Evolutionary conservation across 768 basidiomycete genomes (phyloP).

Genomic region (Paxillus ammoniavirescens): DNA sequence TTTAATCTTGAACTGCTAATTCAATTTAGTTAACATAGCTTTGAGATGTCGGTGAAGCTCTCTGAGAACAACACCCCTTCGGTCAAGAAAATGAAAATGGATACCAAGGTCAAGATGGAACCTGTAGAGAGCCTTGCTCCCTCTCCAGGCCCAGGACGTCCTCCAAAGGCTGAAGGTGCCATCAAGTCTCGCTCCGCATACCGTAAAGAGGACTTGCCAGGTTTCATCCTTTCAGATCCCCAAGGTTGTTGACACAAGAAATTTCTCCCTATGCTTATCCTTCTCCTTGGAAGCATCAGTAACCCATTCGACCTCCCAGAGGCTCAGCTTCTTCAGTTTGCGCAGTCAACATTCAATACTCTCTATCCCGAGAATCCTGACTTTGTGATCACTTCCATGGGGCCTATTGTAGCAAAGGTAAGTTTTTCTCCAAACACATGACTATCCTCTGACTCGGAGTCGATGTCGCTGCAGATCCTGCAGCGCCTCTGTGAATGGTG

Average conservation of each 20-base stretch:
- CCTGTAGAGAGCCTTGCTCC: too few relatives aligned
- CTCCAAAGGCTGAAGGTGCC: not conserved
- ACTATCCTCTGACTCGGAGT: not conserved
- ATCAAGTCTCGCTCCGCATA: not conserved
- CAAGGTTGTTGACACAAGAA: not conserved
- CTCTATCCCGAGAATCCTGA: not conserved
- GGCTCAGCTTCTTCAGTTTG: not conserved
- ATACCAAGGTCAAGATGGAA: too few relatives aligned
- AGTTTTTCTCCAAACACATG: not conserved
- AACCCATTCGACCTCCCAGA: too few relatives aligned
- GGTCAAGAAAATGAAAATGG: too few relatives aligned
- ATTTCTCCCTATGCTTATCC: too few relatives aligned
- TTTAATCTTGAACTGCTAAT: too few relatives aligned
- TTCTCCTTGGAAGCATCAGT: too few relatives aligned
- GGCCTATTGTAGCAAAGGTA: not conserved
- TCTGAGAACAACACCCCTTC: too few relatives aligned
- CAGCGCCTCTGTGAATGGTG: slow-evolving; percentile 2
- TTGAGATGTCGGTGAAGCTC: too few relatives aligned
- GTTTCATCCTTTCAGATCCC: not conserved
- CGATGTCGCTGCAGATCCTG: not conserved
- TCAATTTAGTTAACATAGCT: too few relatives aligned
- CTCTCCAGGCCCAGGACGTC: too few relatives aligned
- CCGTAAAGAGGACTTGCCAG: not conserved
- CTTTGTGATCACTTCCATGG: not conserved
- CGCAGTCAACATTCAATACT: not conserved